These are phyloP conservation scores for Obba rivulosa DNA, from an alignment of 768 basidiomycete genomes.

Conservation along the genomic window DNA sequence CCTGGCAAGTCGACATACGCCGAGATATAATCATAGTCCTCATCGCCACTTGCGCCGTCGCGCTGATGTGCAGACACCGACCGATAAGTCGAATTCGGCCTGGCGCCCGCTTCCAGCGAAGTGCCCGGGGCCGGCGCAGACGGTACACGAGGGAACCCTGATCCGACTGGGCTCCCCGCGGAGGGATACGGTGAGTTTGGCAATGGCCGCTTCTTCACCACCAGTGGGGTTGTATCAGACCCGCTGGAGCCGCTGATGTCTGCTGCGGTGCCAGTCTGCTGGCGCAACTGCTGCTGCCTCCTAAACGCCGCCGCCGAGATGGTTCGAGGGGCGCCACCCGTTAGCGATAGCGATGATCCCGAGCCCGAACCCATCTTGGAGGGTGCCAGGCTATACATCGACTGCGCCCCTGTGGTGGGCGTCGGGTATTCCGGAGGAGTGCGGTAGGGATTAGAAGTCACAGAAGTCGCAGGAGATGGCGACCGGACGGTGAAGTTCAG, in stretches of 20 bases:
- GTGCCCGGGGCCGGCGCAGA: constrained; percentile 1
- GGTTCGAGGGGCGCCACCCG: constrained; percentile 37
- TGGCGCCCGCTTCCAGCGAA: constrained; percentile 1
- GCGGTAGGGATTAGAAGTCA: constrained; percentile 28
- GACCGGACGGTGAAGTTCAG: constrained; percentile 3
- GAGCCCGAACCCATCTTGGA: background rate
- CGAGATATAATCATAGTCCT: constrained; percentile 52
- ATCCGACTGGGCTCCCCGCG: background rate
- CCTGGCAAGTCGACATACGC: constrained; percentile 36
- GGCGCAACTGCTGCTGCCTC: constrained; percentile 36
- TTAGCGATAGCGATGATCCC: constrained; percentile 22
- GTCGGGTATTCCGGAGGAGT: constrained; percentile 42
- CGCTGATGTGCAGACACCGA: constrained; percentile 11
- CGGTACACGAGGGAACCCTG: background rate
- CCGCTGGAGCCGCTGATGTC: constrained; percentile 10
- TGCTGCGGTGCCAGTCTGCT: constrained; percentile 12
- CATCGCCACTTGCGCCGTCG: constrained; percentile 31
- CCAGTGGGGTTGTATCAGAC: constrained; percentile 43
- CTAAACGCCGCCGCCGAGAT: constrained; percentile 77
- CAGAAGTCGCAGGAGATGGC: constrained; percentile 13
- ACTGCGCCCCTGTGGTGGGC: background rate
- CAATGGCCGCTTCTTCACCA: constrained; percentile 42
- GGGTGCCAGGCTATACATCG: constrained; percentile 18
- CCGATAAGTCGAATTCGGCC: constrained; percentile 8
- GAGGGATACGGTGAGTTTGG: constrained; percentile 39